phyloP scores from a whole-genome alignment of 176 grass and related monocot genomes.

The Hyparrhenia diplandra region DNA sequence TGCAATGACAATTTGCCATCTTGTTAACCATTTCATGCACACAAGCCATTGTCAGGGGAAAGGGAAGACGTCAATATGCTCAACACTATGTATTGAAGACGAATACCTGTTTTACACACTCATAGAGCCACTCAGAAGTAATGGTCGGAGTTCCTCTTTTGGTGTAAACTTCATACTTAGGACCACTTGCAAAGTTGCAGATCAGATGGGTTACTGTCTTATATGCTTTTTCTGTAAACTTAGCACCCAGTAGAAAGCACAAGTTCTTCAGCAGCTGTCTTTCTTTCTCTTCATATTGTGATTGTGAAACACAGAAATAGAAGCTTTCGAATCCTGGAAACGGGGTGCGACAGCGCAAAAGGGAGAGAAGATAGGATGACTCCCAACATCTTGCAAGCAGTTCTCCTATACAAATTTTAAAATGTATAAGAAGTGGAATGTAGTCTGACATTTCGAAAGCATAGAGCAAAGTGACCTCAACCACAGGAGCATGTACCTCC shows the following conservation, averaged over 20 bases:
- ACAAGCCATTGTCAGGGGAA: background rate
- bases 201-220: constrained; percentile 76
- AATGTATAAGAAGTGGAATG: constrained; percentile 33
- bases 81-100: constrained; percentile 26
- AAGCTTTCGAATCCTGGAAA: constrained; percentile 65
- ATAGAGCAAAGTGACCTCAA: constrained; percentile 7
- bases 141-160: constrained; percentile 51
- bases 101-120: constrained; percentile 74
- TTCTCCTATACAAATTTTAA: constrained; percentile 51
- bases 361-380: constrained; percentile 89
- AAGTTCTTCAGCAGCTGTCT: constrained; percentile 74
- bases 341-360: constrained; percentile 66
- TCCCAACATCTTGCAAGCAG: constrained; percentile 74
- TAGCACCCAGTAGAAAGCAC: constrained; percentile 72
- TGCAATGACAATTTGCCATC: constrained; percentile 27
- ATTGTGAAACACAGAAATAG: constrained; percentile 68
- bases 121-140: constrained; percentile 76
- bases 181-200: constrained; percentile 70
- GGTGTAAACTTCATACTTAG: constrained; percentile 67
- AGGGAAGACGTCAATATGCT: constrained; percentile 8
- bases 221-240: constrained; percentile 56
- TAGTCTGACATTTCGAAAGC: constrained; percentile 14
- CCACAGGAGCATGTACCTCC: constrained; percentile 46
- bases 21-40: background rate
- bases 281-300: constrained; percentile 72